A percentile compares a stretch with the other conserved stretches of the same genome.
These are phyloP conservation scores for Ogataea corticis DNA, from an alignment of 805 yeast genomes.

Conservation along the genomic window DNA sequence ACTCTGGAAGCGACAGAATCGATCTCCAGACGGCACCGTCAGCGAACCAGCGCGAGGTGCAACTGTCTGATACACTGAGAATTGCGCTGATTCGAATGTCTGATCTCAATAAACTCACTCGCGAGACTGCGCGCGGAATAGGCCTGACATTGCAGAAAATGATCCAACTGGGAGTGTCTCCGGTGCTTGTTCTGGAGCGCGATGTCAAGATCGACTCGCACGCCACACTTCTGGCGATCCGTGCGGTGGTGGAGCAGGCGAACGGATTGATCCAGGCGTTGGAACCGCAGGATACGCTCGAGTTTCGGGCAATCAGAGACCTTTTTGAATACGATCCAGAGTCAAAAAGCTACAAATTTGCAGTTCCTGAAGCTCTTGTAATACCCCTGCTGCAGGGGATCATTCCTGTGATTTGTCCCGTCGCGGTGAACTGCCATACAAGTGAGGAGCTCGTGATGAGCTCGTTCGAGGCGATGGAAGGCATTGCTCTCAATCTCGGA, in stretches of 20 bases:
- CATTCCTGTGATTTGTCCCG: conserved; percentile 67
- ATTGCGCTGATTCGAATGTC: conserved; percentile 58
- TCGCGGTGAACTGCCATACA: conserved; percentile 39
- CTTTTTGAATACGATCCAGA: conserved; percentile 35
- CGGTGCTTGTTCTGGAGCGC: conserved; percentile 63
- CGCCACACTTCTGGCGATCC: conserved; percentile 12
- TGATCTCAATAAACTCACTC: conserved; percentile 36
- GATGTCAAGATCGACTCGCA: conserved; percentile 18
- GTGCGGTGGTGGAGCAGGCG: conserved; percentile 25
- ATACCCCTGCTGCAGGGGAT: conserved; percentile 44
- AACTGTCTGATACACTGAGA: conserved; percentile 43
- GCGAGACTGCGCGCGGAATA: conserved; percentile 43
- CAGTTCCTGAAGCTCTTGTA: conserved; percentile 40
- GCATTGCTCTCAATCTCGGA: conserved; percentile 38
- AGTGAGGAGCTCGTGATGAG: conserved; percentile 34
- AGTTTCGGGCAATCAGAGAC: conserved; percentile 36
- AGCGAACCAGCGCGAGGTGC: conserved; percentile 22
- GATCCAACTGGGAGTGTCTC: conserved; percentile 68
- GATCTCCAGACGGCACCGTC: conserved; percentile 6
- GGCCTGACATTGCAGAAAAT: conserved; percentile 57
- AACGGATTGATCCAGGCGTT: conserved; percentile 22
- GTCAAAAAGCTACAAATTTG: conserved; percentile 21
- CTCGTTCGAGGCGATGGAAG: conserved; percentile 42
- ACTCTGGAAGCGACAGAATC: conserved; percentile 15
- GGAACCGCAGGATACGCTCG: conserved; percentile 21